A percentile compares a stretch with the other conserved stretches of the same genome.
These are phyloP conservation scores for Nematodospora anomalae DNA, from an alignment of 1,139 yeast species.

Conservation along the genomic window DNA sequence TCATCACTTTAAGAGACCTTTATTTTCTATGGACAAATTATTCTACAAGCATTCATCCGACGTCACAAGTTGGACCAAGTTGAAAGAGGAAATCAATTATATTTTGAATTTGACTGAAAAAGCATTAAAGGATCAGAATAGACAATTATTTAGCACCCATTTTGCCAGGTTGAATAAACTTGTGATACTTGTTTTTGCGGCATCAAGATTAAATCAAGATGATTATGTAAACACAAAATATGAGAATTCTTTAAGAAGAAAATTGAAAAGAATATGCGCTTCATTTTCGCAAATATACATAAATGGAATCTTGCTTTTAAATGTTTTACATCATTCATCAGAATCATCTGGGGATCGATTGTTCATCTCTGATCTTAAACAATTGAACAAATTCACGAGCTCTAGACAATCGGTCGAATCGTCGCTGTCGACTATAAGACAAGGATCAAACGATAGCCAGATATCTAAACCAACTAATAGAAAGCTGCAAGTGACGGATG, in stretches of 20 bases:
- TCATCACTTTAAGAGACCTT: slow-evolving; percentile 46
- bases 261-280: slow-evolving; percentile 50
- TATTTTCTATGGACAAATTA: slow-evolving; percentile 40
- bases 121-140: slow-evolving; percentile 50
- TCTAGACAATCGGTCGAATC: slow-evolving; percentile 23
- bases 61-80: slow-evolving; percentile 56
- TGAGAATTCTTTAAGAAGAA: slow-evolving; percentile 45
- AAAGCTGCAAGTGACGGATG: slow-evolving; percentile 5
- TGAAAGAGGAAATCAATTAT: slow-evolving; percentile 46
- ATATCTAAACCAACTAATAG: slow-evolving; percentile 3
- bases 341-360: slow-evolving; percentile 29
- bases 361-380: slow-evolving; percentile 27
- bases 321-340: slow-evolving; percentile 36
- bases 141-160: slow-evolving; percentile 51
- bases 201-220: slow-evolving; percentile 52
- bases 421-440: slow-evolving; percentile 27
- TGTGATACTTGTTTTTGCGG: slow-evolving; percentile 48
- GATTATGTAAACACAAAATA: slow-evolving; percentile 48
- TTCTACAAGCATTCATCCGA: slow-evolving; percentile 62
- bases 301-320: slow-evolving; percentile 55
- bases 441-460: slow-evolving; percentile 16
- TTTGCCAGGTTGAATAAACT: slow-evolving; percentile 51
- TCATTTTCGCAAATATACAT: slow-evolving; percentile 61
- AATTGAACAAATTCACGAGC: slow-evolving; percentile 31
- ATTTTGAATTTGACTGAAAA: slow-evolving; percentile 48